Base-by-base conservation (phyloP, 306 rosid genomes). In the Quillaja saponaria region DNA sequence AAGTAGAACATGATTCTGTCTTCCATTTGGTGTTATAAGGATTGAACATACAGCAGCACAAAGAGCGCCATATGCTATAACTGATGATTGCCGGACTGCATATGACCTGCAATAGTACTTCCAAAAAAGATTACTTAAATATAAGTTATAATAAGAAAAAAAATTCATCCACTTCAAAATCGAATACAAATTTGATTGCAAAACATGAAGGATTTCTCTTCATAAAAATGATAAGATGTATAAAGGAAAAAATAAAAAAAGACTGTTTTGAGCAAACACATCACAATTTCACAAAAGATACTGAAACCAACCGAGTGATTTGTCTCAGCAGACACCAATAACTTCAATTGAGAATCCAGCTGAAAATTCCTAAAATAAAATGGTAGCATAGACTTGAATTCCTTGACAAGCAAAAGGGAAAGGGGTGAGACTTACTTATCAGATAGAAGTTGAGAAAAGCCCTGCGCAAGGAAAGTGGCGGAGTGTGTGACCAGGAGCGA, bases 401-500 rank as follows among this genome's bases (percentile, higher is more conserved):
- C 37, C 19, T 16, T 17, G 8, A 49, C 16, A 11, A 63, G 14
- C 0, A 57, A 55, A 49, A 39, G 11, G 20, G 13, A 42, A 12
- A 20, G 28, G 13, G 49, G 21, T 35, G 18, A 35, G 8, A 25
- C 35, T 71, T 75, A 85, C 97, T 85, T 91, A 47, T 87, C 90
- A 61, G 97, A 80, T 60, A 91, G 87, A 37, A 91, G 96, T 81
- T 85, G 91, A 60, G 91, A 85, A 79, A 91, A 82, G 63, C 89
- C 83, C 68, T 84, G 96, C 35, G 86, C 74, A 46, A 91, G 96
- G 71, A 87, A 87, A 69, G 82, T 42, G 74, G 97, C 96, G 68
- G 96, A 91, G 83, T 87, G 95, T 28, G 97, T 61, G 60, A 91
- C 80, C 69, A 91, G 96, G 67, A 91, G 80, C 55, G 91, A 83